Base-by-base conservation (phyloP, 768 basidiomycete genomes). In the Psilocybe tampanensis region DNA sequence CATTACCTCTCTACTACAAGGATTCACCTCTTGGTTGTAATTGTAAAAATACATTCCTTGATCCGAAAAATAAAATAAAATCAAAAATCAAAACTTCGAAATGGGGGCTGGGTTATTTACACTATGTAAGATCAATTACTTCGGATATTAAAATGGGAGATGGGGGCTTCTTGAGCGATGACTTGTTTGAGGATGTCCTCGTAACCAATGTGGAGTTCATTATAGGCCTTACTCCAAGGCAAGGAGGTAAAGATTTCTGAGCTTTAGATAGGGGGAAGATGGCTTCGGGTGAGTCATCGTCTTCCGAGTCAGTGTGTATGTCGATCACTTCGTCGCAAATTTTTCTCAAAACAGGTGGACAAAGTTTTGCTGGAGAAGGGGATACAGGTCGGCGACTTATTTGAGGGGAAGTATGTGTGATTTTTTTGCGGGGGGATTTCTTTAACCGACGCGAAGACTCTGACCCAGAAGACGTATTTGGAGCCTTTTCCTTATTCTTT, bases 281-380 rank as follows among this genome's bases (percentile, higher is more conserved):
- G 4, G 2, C 11, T n/a, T 42, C 39, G 4, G 52, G 52, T 44
- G 33, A 17, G 4, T 42, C 24, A 44, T 45, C 29, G 23, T 56
- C 60, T 44, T 69, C 68, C 3, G 66, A 64, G 41, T 69, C 68
- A 11, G 64, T 64, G 13, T 60, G 60, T 42, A 64, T 55, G 36
- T 66, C 66, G 24, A 67, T 63, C 3, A 64, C 50, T 34, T 56
- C 47, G 24, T 45, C 13, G 13, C 23, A 41, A n/a, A 51, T 42
- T 26, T 55, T 60, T 33, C 19, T 39, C 15, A 24, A 26, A 18
- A 26, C 19, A 9, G 12, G 42, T 12, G 26, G 23, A 24, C n/a
- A 34, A 18, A 55, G 2, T 33, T 24, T 44, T 17, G 41, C 42
- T 13, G 60, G 60, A 15, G 52, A 57, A 6, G 55, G 60, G 8